Evolutionary conservation across 805 yeast species (phyloP).

Genomic region (Zygoascus ofunaensis): DNA sequence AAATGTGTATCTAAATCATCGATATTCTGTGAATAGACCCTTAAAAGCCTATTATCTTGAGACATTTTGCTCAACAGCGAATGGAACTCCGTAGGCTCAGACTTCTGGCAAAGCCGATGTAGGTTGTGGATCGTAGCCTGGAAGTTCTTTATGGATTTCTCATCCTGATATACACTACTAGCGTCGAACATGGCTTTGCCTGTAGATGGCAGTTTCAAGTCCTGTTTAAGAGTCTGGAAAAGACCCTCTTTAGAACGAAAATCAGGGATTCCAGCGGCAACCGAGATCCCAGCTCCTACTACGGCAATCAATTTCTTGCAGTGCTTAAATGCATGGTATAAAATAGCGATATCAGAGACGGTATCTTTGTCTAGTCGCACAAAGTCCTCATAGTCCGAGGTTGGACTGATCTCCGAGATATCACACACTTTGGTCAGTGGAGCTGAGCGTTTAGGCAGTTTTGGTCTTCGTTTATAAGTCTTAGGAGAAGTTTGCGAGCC

Average conservation of each 20-base stretch:
- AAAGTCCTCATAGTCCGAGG: constrained; percentile 1
- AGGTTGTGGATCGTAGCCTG: constrained; percentile 66
- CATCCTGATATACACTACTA: constrained; percentile 60
- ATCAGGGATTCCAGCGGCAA: constrained; percentile 85
- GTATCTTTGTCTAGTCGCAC: constrained; percentile 5
- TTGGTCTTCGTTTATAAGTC: constrained; percentile 9
- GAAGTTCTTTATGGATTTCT: constrained; percentile 50
- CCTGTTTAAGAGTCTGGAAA: constrained; percentile 44
- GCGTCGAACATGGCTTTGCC: constrained; percentile 70
- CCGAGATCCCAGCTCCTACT: constrained; percentile 88
- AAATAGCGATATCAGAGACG: constrained; percentile 32
- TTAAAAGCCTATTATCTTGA: constrained; percentile 49
- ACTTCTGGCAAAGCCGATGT: constrained; percentile 42
- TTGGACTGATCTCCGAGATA: constrained; percentile 1
- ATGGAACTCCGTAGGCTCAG: constrained; percentile 73
- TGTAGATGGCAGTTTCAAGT: constrained; percentile 31
- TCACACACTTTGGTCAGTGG: constrained; percentile 9
- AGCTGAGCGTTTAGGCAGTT: constrained; percentile 10
- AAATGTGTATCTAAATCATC: constrained; percentile 68
- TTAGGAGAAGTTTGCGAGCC: not conserved
- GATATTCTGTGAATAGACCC: constrained; percentile 83
- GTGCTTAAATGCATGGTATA: constrained; percentile 44
- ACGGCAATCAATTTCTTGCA: constrained; percentile 54
- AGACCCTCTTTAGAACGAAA: constrained; percentile 67
- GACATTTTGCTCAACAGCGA: constrained; percentile 50